Evolutionary conservation across 257 asterid genomes (phyloP), one percentile per base, ranked within the genome.

Genomic region (Oldenlandia corymbosa): DNA sequence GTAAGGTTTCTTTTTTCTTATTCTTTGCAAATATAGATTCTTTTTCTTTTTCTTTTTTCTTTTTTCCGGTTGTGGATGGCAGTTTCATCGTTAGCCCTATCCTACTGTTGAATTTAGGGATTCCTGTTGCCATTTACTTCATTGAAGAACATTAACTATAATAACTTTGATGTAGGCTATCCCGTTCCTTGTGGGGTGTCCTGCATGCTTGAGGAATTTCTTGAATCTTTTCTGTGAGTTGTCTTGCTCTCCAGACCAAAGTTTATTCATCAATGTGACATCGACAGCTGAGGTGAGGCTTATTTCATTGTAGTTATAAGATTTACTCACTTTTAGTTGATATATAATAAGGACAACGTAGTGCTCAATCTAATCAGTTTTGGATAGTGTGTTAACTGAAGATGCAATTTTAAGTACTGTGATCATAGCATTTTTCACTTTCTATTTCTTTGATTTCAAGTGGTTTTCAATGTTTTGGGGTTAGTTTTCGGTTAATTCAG

Each of bases 171-270:
- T 71, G 88, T 91, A 91, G 98, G 96, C 91, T 59, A 84, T 91
- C 76, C 98, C 98, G 55, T 86, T 91, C 73, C 95, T 91, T 64
- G 96, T 88, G 64, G 96, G 98, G 49, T 91, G 98, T 76, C 98
- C 98, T 53, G 95, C 98, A 63, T 91, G 98, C 82, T 84, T 91
- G 85, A 86, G 98, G 75, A 91, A 86, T 73, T 91, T 91, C 71
- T 76, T 91, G 85, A 86, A 91, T 87, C 84, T 91, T 24, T 91
- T 91, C 86, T 91, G 98, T 56, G 96, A 88, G 81, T 91, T 91
- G 50, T 79, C 98, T 10, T 91, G 98, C 71, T 91, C 96, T 55
- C 96, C 98, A 6, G 84, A 86, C 74, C 98, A 91, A 86, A 88
- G 96, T 69, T 85, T 81, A 78, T 91, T 88, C 73, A 91, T 88